Conservation (phyloP, 2,329 filamentous ascomycete species). For the Fusarium vanettenii region DNA sequence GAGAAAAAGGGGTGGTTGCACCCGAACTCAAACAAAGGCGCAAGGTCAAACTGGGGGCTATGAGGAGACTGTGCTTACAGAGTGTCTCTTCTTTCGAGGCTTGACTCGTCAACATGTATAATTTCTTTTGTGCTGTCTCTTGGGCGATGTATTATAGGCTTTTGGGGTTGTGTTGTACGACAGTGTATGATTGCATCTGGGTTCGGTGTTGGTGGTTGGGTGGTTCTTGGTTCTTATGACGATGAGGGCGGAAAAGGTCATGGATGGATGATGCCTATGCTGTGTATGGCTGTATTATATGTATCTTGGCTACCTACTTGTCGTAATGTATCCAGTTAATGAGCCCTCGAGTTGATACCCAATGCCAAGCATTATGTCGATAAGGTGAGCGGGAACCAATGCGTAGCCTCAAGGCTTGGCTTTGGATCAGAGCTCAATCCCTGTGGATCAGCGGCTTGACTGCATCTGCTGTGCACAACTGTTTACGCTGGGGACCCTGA, state of each 20-base stretch:
- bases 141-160: slow-evolving; percentile 16
- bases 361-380: slow-evolving; percentile 6
- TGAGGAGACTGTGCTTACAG: slow-evolving; percentile 15
- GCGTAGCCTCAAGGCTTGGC: slow-evolving; percentile 23
- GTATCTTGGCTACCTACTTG: background rate
- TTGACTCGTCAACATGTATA: background rate
- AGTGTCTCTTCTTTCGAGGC: background rate
- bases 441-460: slow-evolving; percentile 27
- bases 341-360: background rate
- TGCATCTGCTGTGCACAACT: background rate
- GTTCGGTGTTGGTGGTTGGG: slow-evolving; percentile 25
- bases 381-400: slow-evolving; percentile 11
- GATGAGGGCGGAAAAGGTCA: slow-evolving; percentile 13
- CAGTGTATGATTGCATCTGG: slow-evolving; percentile 30
- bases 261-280: background rate
- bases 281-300: slow-evolving; percentile 3
- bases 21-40: slow-evolving; percentile 35
- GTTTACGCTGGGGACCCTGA: background rate
- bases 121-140: slow-evolving; percentile 20
- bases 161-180: slow-evolving; percentile 15
- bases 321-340: background rate
- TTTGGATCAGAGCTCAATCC: slow-evolving; percentile 23
- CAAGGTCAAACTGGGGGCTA: slow-evolving; percentile 42
- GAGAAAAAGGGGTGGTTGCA: slow-evolving; percentile 43
- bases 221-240: slow-evolving; percentile 7